Percentiles rank a stretch among this genome's conserved stretches.
Conservation (phyloP, 164 flowering plant species). For the Nelumbo lutea region DNA sequence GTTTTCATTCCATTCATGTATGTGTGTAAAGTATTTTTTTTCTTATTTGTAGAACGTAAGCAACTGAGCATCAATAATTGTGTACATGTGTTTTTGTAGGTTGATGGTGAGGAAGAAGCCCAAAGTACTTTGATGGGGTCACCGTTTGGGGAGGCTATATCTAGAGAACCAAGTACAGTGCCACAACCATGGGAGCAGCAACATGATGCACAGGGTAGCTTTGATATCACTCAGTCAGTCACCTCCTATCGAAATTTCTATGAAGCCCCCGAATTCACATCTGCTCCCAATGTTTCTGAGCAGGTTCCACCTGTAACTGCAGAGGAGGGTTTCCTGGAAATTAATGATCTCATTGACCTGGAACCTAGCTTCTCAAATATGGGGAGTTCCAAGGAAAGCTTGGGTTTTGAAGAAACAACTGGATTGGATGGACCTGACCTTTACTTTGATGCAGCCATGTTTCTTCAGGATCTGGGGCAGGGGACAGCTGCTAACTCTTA, state of each 20-base stretch:
- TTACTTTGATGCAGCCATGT: slow-evolving; percentile 60
- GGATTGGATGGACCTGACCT: slow-evolving; percentile 45
- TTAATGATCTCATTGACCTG: slow-evolving; percentile 62
- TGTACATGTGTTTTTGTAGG: slow-evolving; percentile 21
- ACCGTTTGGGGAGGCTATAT: slow-evolving; percentile 19
- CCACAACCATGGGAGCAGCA: slow-evolving; percentile 15
- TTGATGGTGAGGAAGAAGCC: slow-evolving; percentile 29
- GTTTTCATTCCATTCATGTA: too few species aligned
- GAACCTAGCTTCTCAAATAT: slow-evolving; percentile 21
- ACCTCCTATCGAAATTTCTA: slow-evolving; percentile 19
- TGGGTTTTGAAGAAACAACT: slow-evolving; percentile 29
- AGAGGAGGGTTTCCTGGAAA: slow-evolving; percentile 62
- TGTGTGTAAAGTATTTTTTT: too few species aligned
- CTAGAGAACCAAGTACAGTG: slow-evolving; percentile 16
- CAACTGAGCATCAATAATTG: neutral
- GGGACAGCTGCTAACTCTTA: slow-evolving; percentile 7
- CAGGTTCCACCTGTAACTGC: slow-evolving; percentile 17
- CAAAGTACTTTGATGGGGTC: slow-evolving; percentile 29
- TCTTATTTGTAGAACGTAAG: too few species aligned
- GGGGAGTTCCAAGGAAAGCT: slow-evolving; percentile 9
- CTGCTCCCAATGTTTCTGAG: slow-evolving; percentile 21
- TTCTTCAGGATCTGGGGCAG: slow-evolving; percentile 37
- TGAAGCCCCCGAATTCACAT: slow-evolving; percentile 45
- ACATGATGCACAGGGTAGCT: slow-evolving; percentile 13
- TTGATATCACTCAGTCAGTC: slow-evolving; percentile 20